Evolutionary conservation across 2,329 filamentous ascomycete species (phyloP), one percentile per base, ranked within the genome.

Genomic region (Keithomyces neogunnii): DNA sequence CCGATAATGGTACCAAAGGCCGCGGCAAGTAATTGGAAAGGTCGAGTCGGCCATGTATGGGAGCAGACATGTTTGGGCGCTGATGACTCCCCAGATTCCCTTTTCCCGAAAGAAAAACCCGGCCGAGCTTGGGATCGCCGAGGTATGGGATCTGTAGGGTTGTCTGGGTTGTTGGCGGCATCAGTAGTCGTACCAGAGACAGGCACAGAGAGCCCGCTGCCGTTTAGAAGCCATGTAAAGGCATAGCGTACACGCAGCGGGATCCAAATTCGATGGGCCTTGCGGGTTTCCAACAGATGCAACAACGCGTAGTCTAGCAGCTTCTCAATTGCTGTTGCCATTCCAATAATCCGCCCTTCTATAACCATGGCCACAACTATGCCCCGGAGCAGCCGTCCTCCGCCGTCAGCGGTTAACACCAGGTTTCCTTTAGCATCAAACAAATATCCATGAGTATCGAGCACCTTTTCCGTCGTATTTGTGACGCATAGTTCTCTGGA

Each of bases 61-160:
- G 1, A 77, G 62, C 2, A 78, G 55, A 1, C 65, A 67, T 0
- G 72, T 74, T 54, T 78, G 75, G 0, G 68, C 75, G 59, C 73
- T 78, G 39, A 78, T 76, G 5, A 77, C 59, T 0, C 64, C 73
- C 75, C 75, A 78, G 0, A 78, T 61, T 0, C 75, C 74, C 56
- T 75, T 76, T 50, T 77, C 69, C 3, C 73, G 67, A 46, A 75
- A 77, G 54, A 69, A 78, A 56, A 78, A 78, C 2, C 72, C 73
- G 0, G 74, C 69, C 1, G 66, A 67, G 28, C 60, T 57, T 0
- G 72, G 70, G 3, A 78, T 62, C 0, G 66, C 64, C 0, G 69
- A 66, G 74, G 70, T 5, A 78, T 69, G 0, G 76, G 49, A 11
- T 42, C 39, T 8, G 39, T n/a, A 26, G 35, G 5, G 10, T n/a